phyloP scores from a whole-genome alignment of 495 filamentous ascomycete genomes.

The Talaromyces proteolyticus region DNA sequence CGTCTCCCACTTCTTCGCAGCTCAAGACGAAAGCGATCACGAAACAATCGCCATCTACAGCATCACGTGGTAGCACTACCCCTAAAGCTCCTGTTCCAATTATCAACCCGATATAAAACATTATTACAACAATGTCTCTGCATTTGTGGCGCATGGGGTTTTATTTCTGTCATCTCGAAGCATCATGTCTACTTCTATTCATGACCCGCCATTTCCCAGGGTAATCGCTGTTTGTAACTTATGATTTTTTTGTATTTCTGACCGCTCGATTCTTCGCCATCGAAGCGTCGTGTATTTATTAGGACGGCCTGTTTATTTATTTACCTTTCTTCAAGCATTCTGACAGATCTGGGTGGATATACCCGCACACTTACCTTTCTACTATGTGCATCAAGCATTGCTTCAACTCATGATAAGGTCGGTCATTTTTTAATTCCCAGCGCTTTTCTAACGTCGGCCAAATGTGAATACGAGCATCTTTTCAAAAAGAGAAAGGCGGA shows the following conservation, averaged over 20 bases:
- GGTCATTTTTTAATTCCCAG: too few species aligned
- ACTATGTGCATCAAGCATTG: not conserved
- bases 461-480: too few species aligned
- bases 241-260: too few species aligned
- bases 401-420: too few species aligned
- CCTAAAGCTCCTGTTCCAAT: constrained; percentile 6
- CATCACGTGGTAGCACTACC: constrained; percentile 2
- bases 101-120: constrained; percentile 2
- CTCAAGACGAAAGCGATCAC: not conserved
- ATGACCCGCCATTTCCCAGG: too few species aligned
- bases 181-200: not conserved
- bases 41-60: constrained; percentile 5
- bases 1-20: constrained; percentile 1
- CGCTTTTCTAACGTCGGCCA: too few species aligned
- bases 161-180: not conserved
- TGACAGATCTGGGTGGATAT: too few species aligned
- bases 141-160: constrained; percentile 8
- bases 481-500: too few species aligned
- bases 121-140: not conserved
- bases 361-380: too few species aligned
- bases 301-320: not conserved
- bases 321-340: too few species aligned
- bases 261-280: not conserved
- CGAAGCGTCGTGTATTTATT: not conserved
- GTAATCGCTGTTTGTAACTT: not conserved